These are phyloP conservation scores for Globisporangium carolinianum DNA, from an alignment of 352 stramenopile species.

Conservation along the genomic window DNA sequence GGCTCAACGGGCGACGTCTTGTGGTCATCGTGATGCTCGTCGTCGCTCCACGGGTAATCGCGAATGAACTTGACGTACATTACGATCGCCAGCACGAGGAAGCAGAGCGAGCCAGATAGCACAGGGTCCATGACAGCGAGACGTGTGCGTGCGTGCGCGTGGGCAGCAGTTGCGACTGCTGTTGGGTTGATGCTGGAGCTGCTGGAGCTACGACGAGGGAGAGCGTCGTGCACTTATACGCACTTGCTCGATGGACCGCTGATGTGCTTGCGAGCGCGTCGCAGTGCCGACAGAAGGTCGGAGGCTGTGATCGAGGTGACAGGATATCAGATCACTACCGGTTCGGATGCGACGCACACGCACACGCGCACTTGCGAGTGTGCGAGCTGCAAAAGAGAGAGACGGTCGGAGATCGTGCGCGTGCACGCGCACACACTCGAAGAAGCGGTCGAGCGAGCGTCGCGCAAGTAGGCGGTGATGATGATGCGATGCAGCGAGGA, in stretches of 20 bases:
- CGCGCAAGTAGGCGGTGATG: no score
- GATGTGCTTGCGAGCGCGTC: no score
- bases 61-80: conserved; percentile 89
- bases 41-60: conserved; percentile 56
- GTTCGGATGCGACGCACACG: not conserved
- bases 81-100: conserved; percentile 77
- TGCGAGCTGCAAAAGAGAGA: not conserved
- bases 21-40: conserved; percentile 36
- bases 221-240: no score
- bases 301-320: no score
- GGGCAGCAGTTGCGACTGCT: no score
- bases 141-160: no score
- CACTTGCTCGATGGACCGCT: no score
- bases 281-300: no score
- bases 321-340: no score
- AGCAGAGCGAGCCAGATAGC: conserved; percentile 82
- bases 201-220: no score
- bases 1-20: conserved; percentile 63
- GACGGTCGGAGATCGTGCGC: not conserved
- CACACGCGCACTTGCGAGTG: not conserved
- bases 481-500: not conserved
- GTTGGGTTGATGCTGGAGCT: no score
- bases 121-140: conserved; percentile 60
- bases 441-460: not conserved
- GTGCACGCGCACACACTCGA: not conserved